A percentile compares a stretch with the other conserved stretches of the same genome.
phyloP scores from a whole-genome alignment of 768 basidiomycete species.

The Suillus decipiens region DNA sequence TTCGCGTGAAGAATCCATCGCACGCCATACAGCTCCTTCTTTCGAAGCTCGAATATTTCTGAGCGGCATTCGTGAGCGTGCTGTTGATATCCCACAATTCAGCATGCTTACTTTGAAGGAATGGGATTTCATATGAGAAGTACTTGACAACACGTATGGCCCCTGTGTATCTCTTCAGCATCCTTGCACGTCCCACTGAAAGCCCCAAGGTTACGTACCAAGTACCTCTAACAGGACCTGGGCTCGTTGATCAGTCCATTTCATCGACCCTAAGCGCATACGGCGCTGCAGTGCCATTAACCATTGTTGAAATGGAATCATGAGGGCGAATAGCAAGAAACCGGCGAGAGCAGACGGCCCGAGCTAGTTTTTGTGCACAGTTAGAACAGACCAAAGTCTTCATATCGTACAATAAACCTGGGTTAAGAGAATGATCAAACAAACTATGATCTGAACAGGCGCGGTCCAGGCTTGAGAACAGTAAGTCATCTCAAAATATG shows the following conservation, averaged over 20 bases:
- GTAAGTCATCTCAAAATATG: constrained; percentile 2
- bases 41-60: constrained; percentile 58
- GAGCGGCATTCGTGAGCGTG: constrained; percentile 3
- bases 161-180: constrained; percentile 30
- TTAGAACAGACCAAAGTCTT: not conserved
- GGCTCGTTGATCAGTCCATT: constrained; percentile 62
- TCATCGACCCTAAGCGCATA: constrained; percentile 55
- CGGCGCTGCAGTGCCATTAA: constrained; percentile 61
- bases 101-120: constrained; percentile 53
- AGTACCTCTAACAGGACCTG: constrained; percentile 67
- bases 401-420: constrained; percentile 40
- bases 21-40: constrained; percentile 56
- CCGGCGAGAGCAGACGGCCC: constrained; percentile 72
- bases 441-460: constrained; percentile 64
- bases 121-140: constrained; percentile 72
- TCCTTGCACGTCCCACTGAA: not conserved
- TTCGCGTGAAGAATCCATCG: constrained; percentile 59
- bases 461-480: constrained; percentile 57
- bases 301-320: constrained; percentile 63
- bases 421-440: constrained; percentile 56
- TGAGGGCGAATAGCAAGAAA: constrained; percentile 62
- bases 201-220: constrained; percentile 33
- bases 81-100: constrained; percentile 1
- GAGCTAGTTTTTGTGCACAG: constrained; percentile 40
- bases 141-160: constrained; percentile 77